phyloP scores from a whole-genome alignment of 2,329 filamentous ascomycete species.

The Albifimbria verrucaria region DNA sequence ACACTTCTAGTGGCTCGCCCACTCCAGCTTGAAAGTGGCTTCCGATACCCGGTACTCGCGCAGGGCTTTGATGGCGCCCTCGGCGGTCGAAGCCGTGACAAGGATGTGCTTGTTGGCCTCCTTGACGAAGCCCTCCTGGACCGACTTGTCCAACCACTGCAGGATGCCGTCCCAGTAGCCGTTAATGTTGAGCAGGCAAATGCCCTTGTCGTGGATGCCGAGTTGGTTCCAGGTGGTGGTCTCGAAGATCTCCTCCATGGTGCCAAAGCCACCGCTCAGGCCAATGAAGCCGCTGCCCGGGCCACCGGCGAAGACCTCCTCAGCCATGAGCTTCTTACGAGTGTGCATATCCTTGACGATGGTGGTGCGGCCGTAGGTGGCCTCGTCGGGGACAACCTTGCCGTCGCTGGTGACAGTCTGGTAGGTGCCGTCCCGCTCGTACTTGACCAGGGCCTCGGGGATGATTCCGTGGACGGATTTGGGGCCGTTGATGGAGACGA shows the following conservation, averaged over 20 bases:
- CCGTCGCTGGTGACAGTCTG: slow-evolving; percentile 40
- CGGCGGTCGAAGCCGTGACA: slow-evolving; percentile 68
- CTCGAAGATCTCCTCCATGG: slow-evolving; percentile 93
- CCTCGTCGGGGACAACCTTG: slow-evolving; percentile 59
- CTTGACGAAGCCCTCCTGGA: slow-evolving; percentile 74
- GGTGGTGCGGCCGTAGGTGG: slow-evolving; percentile 76
- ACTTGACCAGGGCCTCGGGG: slow-evolving; percentile 75
- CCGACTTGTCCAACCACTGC: slow-evolving; percentile 73
- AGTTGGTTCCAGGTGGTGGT: slow-evolving; percentile 93
- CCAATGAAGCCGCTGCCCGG: slow-evolving; percentile 87
- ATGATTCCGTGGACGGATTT: slow-evolving; percentile 89
- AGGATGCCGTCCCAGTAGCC: slow-evolving; percentile 91
- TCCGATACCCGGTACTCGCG: slow-evolving; percentile 71
- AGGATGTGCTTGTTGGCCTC: slow-evolving; percentile 71
- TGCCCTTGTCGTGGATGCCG: slow-evolving; percentile 78
- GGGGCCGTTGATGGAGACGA: slow-evolving; percentile 80
- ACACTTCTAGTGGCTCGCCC: slow-evolving; percentile 61
- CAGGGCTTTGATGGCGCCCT: slow-evolving; percentile 69
- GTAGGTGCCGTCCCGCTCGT: slow-evolving; percentile 66
- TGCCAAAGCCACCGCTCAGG: slow-evolving; percentile 86
- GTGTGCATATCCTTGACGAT: slow-evolving; percentile 96
- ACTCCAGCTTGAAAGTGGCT: slow-evolving; percentile 76
- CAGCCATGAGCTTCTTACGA: slow-evolving; percentile 89
- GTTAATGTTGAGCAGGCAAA: slow-evolving; percentile 81
- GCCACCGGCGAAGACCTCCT: slow-evolving; percentile 77